Conservation (phyloP, 2,329 filamentous ascomycete species). For the Triangularia verruculosa region DNA sequence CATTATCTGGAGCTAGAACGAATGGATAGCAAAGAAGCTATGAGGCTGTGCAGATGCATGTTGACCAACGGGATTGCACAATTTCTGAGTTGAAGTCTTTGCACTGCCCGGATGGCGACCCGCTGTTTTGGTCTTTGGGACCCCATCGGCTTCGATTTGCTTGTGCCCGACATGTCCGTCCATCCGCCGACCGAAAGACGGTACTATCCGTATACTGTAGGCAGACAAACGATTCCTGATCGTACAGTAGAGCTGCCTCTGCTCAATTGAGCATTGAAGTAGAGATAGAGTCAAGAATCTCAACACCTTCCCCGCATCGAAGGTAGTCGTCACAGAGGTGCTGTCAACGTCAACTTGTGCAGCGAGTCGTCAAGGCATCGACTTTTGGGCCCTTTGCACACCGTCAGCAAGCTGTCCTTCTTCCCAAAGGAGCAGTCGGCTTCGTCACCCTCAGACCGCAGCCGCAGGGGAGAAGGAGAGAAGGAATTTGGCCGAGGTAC, state of each 20-base stretch:
- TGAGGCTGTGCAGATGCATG: slow-evolving; percentile 19
- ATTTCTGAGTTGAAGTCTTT: slow-evolving; percentile 8
- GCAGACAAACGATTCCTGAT: background rate
- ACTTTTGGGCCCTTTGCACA: slow-evolving; percentile 10
- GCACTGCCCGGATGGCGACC: slow-evolving; percentile 12
- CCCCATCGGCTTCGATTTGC: background rate
- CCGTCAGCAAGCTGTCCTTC: slow-evolving; percentile 15
- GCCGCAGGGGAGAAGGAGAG: background rate
- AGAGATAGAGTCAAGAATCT: background rate
- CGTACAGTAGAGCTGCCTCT: background rate
- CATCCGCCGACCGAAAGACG: background rate
- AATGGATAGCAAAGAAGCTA: slow-evolving; percentile 4
- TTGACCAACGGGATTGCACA: slow-evolving; percentile 12
- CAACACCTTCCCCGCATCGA: background rate
- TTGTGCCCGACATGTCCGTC: background rate
- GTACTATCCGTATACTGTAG: background rate
- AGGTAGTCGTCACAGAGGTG: slow-evolving; percentile 2
- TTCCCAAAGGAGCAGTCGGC: slow-evolving; percentile 26
- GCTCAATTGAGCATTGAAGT: slow-evolving; percentile 10
- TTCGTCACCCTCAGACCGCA: slow-evolving; percentile 32
- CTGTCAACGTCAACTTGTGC: slow-evolving; percentile 6
- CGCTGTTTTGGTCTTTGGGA: background rate
- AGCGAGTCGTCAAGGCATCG: slow-evolving; percentile 4
- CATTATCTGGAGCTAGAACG: background rate
- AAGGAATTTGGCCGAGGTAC: background rate